A percentile compares a stretch with the other conserved stretches of the same genome.
Evolutionary conservation across 768 basidiomycete genomes (phyloP).

Genomic region (Boletus rufocinnamomeus): DNA sequence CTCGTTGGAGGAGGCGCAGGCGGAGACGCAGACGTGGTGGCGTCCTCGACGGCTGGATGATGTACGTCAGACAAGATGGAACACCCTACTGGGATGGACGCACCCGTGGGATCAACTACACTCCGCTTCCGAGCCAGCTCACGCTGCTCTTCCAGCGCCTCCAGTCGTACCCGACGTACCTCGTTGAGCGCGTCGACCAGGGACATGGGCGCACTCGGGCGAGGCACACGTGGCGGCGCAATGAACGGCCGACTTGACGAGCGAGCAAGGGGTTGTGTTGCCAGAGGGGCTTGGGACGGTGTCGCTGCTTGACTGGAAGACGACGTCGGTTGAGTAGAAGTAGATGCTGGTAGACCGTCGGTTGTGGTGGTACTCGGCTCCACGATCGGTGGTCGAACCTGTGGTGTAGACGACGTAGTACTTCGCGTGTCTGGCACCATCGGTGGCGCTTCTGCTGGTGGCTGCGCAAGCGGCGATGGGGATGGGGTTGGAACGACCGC

Average conservation of each 20-base stretch:
- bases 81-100: not conserved
- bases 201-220: conserved; percentile 14
- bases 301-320: not conserved
- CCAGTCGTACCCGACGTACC: conserved; percentile 14
- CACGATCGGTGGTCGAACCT: not conserved
- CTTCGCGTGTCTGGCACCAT: not conserved
- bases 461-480: not conserved
- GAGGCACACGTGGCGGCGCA: conserved; percentile 27
- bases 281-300: not conserved
- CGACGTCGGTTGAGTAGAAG: not conserved
- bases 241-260: conserved; percentile 19
- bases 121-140: not conserved
- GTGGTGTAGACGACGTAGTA: not conserved
- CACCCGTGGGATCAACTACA: not conserved
- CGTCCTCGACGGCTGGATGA: not conserved
- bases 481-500: not conserved
- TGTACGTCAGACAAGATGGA: not conserved
- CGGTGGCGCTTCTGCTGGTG: not conserved
- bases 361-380: not conserved
- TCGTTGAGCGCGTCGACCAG: conserved; percentile 27
- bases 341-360: not conserved
- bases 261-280: conserved; percentile 1
- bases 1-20: not conserved
- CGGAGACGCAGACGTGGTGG: not conserved
- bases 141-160: conserved; percentile 1